Evolutionary conservation across 305 asterid species (phyloP).

Genomic region (Lippia alba): DNA sequence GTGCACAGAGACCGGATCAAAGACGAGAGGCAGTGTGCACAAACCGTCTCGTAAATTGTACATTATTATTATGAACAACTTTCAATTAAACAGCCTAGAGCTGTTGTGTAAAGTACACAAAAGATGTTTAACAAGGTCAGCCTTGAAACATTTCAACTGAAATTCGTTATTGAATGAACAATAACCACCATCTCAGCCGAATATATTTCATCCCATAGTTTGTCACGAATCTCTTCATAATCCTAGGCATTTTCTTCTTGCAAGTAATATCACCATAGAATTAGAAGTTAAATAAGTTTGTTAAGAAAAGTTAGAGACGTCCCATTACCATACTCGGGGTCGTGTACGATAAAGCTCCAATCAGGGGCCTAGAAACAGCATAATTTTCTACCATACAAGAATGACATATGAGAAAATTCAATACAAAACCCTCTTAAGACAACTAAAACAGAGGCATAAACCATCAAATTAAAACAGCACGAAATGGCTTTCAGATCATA

Average conservation of each 20-base stretch:
- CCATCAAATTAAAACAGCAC: background rate
- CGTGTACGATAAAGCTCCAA: background rate
- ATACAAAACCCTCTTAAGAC: background rate
- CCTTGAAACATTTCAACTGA: background rate
- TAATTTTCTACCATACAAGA: background rate
- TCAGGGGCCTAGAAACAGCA: background rate
- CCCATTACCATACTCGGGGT: background rate
- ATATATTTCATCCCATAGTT: conserved; percentile 7
- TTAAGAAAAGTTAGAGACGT: background rate
- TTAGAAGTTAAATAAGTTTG: background rate
- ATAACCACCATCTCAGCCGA: conserved; percentile 1
- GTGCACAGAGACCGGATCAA: conserved; percentile 4
- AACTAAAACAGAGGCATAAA: background rate
- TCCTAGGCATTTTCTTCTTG: background rate
- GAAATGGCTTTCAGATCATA: background rate
- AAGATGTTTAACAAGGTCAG: background rate
- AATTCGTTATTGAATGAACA: background rate
- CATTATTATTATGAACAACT: conserved; percentile 12
- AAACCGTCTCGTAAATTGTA: conserved; percentile 11
- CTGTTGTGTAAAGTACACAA: background rate
- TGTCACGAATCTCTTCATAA: background rate
- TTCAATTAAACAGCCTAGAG: conserved; percentile 9
- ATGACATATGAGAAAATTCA: background rate
- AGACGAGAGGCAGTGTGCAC: background rate
- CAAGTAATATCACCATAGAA: background rate